These are phyloP conservation scores for Chlamydomonas sp. DNA, from an alignment of 139 green algal genomes.

Conservation along the genomic window DNA sequence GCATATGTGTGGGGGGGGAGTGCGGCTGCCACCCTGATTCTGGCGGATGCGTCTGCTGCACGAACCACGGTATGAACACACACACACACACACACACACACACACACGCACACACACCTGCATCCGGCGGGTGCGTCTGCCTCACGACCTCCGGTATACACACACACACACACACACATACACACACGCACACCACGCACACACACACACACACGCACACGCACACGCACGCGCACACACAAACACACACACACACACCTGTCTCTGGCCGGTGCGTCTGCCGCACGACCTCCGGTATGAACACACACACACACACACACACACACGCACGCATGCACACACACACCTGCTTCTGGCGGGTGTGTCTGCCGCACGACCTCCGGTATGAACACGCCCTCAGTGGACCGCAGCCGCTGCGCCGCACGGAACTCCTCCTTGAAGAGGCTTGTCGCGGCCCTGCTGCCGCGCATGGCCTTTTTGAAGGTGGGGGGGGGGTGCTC, in stretches of 20 bases:
- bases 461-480: constrained; percentile 16
- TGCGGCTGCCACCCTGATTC: too few relatives aligned
- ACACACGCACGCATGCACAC: background rate
- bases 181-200: too few relatives aligned
- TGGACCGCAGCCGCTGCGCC: constrained; percentile 15
- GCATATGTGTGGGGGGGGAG: too few relatives aligned
- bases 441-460: background rate
- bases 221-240: too few relatives aligned
- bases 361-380: constrained; percentile 13
- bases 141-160: constrained; percentile 26
- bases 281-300: background rate
- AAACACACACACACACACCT: too few relatives aligned
- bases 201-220: too few relatives aligned
- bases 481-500: too few relatives aligned
- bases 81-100: background rate
- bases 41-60: background rate
- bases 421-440: constrained; percentile 30
- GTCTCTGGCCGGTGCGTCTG: background rate
- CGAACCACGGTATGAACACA: background rate
- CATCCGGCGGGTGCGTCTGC: background rate
- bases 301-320: background rate
- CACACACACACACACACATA: constrained; percentile 21
- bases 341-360: background rate
- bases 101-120: background rate
- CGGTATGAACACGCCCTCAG: constrained; percentile 28